Evolutionary conservation across 140 eudicot species (phyloP), one percentile per base, ranked within the genome.

Genomic region (Flaveria floridana): DNA sequence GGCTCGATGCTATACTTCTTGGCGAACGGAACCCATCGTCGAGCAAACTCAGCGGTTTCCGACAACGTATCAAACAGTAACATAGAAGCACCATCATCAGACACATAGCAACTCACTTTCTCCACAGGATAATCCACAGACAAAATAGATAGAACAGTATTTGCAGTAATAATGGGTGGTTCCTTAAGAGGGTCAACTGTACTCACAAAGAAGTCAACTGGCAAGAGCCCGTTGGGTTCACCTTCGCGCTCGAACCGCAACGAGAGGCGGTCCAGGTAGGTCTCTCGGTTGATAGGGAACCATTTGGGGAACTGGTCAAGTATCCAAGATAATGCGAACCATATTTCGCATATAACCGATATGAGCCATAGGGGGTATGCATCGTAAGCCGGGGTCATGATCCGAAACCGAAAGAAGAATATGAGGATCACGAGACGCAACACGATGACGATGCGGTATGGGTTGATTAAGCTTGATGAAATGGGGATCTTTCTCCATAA

Each of bases 71-170:
- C 97, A 6, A 93, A 93, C 25, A 93, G 86, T 68, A 90, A 83
- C 98, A 93, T 93, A 7, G 97, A 88, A 6, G 99, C 99, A 64
- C 99, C 99, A 81, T 94, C 99, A 76, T 94, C 99, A 10, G 99
- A 94, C 7, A 94, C 89, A 65, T 90, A 94, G 78, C 96, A 90
- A 18, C 99, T 88, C 81, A 94, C 96, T 71, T 94, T 94, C 11
- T 94, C 94, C 41, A 88, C 91, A 0, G 99, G 97, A 79, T 94
- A 94, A 81, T 94, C 99, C n/a, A 88, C 96, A 0, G 99, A 71
- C 87, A 94, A 80, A 46, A 94, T 94, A 15, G 99, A 94, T 4
- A 94, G 81, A 23, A 94, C 86, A 6, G 99, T 94, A 81, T 94
- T 94, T 15, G 99, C 99, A 3, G 99, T 94, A 28, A 94, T 94